Base-by-base conservation (phyloP, 2,329 filamentous ascomycete genomes). In the Phoma sp. region DNA sequence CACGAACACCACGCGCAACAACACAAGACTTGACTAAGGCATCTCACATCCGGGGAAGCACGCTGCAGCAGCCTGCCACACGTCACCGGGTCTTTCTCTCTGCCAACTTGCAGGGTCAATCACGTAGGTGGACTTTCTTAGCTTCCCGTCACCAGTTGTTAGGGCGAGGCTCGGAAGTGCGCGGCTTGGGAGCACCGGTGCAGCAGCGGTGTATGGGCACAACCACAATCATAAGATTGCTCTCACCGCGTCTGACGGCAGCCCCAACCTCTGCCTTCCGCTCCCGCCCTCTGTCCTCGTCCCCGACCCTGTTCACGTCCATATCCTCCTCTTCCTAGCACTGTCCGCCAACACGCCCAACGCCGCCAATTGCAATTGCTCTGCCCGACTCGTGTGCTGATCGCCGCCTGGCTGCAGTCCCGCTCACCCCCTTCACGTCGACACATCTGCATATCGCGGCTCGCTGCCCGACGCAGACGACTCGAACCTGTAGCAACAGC, bases 81-180 rank as follows among this genome's bases (percentile, higher is more conserved):
- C 47, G 40, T 33, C 47, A 39, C 47, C 40, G 18, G 40, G 27
- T 25, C 35, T 9, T 3, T 29, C 39, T 13, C 41, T 9, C 5
- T 24, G 27, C 13, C 40, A 32, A 18, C 18, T 10, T 33, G 32
- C 32, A 42, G 37, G 43, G 38, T 55, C 52, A 55, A 55, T 50
- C 46, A 55, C 47, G 52, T 55, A 55, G 52, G 52, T 55, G 46
- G 46, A 37, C 46, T 55, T 38, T 55, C 47, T 41, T 49, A 54
- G 45, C 52, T 45, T 41, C 27, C 32, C 33, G 30, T 45, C 40
- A 35, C 23, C 27, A 33, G 38, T 32, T 39, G 27, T 33, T 33
- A 10, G 40, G 45, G 27, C 24, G 22, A 40, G 46, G 36, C 43
- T 36, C 52, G 52, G 52, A 55, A 55, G 52, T 42, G 41, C 52